Conservation (phyloP, 2,329 filamentous ascomycete genomes). For the Cladosporium sp. region DNA sequence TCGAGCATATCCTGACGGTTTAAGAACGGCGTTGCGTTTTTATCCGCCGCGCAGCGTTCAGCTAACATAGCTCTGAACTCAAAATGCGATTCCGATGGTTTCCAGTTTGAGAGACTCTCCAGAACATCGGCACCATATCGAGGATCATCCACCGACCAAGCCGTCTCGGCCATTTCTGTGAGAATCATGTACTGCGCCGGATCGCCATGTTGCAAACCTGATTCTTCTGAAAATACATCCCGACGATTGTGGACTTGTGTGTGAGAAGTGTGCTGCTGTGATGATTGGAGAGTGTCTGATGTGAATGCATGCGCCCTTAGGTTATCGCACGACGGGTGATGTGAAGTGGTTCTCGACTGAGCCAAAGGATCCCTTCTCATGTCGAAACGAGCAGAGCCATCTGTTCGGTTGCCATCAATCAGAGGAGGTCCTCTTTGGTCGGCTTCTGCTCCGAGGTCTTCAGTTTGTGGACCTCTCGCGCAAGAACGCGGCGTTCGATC, state of each 20-base stretch:
- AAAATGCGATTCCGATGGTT: background rate
- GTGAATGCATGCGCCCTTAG: background rate
- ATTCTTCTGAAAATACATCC: background rate
- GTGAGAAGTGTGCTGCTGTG: background rate
- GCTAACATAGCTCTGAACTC: background rate
- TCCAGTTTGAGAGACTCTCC: slow-evolving; percentile 1
- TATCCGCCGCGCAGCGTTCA: background rate
- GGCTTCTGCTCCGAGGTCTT: no score
- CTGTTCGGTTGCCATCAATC: no score
- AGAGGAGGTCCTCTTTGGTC: no score
- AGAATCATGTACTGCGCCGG: slow-evolving; percentile 3
- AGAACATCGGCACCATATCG: slow-evolving; percentile 1
- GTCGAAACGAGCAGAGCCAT: background rate
- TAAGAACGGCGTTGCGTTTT: background rate
- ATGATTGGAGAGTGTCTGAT: background rate
- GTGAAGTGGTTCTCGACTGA: slow-evolving; percentile 1
- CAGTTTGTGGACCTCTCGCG: no score
- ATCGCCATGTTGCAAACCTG: background rate
- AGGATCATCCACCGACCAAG: slow-evolving; percentile 10
- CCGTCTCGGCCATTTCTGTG: slow-evolving; percentile 4
- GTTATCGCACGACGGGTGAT: slow-evolving; percentile 12
- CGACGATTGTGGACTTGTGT: background rate
- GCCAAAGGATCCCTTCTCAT: slow-evolving; percentile 3
- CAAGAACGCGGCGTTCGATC: no score
- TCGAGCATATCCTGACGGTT: background rate